phyloP scores from a whole-genome alignment of 1,284 basidiomycete species.

The Fomitopsis palustris region DNA sequence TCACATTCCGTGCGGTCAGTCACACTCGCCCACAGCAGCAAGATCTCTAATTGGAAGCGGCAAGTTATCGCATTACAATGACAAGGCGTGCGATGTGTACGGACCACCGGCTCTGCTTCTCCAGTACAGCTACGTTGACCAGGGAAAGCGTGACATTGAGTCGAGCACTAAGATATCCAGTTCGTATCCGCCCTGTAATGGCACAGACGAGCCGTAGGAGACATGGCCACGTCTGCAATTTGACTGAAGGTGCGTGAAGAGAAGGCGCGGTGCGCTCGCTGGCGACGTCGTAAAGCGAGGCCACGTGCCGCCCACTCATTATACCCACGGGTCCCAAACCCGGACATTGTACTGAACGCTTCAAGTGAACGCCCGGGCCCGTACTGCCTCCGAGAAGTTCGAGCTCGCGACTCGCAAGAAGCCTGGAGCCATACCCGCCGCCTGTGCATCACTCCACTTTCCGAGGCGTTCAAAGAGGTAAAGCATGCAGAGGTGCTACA shows the following conservation, averaged over 20 bases:
- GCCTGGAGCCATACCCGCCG: too few species aligned
- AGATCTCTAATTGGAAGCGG: background rate
- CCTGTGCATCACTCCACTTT: too few species aligned
- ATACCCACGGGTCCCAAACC: background rate
- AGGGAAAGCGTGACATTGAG: slow-evolving; percentile 30
- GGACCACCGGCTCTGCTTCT: slow-evolving; percentile 44
- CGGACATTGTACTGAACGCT: background rate
- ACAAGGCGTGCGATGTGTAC: slow-evolving; percentile 26
- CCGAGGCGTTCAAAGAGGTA: too few species aligned
- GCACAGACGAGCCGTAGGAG: slow-evolving; percentile 41
- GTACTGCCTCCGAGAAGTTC: too few species aligned
- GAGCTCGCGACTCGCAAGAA: too few species aligned
- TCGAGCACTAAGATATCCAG: slow-evolving; percentile 50
- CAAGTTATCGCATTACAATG: background rate
- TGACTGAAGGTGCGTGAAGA: slow-evolving; percentile 46
- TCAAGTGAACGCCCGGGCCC: too few species aligned
- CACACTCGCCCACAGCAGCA: background rate
- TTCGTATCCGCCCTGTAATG: slow-evolving; percentile 48
- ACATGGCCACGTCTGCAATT: slow-evolving; percentile 39
- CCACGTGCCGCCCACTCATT: background rate
- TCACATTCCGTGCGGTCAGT: too few species aligned
- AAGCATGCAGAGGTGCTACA: too few species aligned
- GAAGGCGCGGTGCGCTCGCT: slow-evolving; percentile 1
- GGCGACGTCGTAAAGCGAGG: background rate
- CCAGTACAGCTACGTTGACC: slow-evolving; percentile 9